Percentiles rank a stretch among this genome's conserved stretches.
Evolutionary conservation across 2,329 filamentous ascomycete species (phyloP).

Genomic region (Colletotrichum sp.): DNA sequence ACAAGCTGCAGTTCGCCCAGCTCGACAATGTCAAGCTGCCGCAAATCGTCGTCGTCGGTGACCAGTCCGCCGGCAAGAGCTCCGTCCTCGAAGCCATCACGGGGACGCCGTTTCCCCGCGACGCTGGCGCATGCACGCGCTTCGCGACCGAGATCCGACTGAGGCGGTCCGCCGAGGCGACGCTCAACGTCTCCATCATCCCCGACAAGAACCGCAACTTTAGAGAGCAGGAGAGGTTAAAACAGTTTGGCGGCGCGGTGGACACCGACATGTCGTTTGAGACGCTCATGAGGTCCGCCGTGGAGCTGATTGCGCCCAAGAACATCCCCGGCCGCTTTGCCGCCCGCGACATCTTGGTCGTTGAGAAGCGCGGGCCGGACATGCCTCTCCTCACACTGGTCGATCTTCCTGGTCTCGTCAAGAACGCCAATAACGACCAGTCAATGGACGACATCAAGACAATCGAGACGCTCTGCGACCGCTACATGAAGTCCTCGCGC

Average conservation of each 20-base stretch:
- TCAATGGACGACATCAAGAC: slow-evolving; percentile 56
- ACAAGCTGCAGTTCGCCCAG: slow-evolving; percentile 58
- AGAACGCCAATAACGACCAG: slow-evolving; percentile 57
- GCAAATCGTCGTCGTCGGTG: slow-evolving; percentile 68
- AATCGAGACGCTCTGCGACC: slow-evolving; percentile 55
- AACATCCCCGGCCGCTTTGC: slow-evolving; percentile 56
- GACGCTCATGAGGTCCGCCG: slow-evolving; percentile 54
- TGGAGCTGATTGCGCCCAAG: slow-evolving; percentile 54
- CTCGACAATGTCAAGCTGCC: slow-evolving; percentile 59
- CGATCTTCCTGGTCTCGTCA: slow-evolving; percentile 64
- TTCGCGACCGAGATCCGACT: slow-evolving; percentile 66
- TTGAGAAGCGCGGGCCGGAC: slow-evolving; percentile 64
- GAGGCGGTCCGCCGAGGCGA: slow-evolving; percentile 49
- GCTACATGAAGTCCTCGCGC: slow-evolving; percentile 60
- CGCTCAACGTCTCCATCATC: slow-evolving; percentile 57
- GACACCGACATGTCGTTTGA: slow-evolving; percentile 51
- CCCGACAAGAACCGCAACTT: slow-evolving; percentile 54
- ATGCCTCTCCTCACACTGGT: slow-evolving; percentile 66
- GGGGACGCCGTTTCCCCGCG: slow-evolving; percentile 64
- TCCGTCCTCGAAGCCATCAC: slow-evolving; percentile 69
- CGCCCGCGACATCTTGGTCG: slow-evolving; percentile 58
- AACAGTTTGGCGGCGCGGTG: slow-evolving; percentile 53
- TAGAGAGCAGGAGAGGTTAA: slow-evolving; percentile 51
- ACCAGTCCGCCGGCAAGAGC: slow-evolving; percentile 69
- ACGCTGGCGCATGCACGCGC: slow-evolving; percentile 65